Evolutionary conservation across 352 stramenopile species (phyloP).

Genomic region (Pythium phragmitis): DNA sequence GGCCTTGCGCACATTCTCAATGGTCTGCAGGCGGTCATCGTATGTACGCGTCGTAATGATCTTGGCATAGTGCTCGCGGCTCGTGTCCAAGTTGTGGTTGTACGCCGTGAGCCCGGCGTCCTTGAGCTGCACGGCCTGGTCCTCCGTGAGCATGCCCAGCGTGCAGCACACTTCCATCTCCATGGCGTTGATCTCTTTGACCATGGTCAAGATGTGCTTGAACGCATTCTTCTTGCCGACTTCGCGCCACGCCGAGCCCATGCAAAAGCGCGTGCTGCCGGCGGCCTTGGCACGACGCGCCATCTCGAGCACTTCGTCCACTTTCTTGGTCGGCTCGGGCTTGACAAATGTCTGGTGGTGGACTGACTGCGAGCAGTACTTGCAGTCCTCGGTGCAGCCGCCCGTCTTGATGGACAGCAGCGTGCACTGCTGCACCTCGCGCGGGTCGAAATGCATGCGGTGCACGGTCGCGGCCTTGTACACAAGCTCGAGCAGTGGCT

Average conservation of each 20-base stretch:
- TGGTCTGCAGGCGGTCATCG: conserved; percentile 95
- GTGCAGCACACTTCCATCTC: conserved; percentile 96
- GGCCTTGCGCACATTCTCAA: conserved; percentile 96
- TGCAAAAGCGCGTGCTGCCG: conserved; percentile 97
- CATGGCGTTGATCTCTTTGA: conserved; percentile 90
- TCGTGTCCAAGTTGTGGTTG: conserved; percentile 99
- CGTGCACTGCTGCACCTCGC: conserved; percentile 97
- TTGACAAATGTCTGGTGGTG: conserved; percentile 99
- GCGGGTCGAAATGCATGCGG: conserved; percentile 97
- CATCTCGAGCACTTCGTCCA: conserved; percentile 96
- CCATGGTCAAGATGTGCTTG: conserved; percentile 97
- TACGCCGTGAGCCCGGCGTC: conserved; percentile 97
- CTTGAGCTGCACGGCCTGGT: conserved; percentile 96
- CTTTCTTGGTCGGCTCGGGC: conserved; percentile 95
- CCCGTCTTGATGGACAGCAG: conserved; percentile 98
- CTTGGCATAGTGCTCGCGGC: conserved; percentile 97
- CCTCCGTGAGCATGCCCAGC: conserved; percentile 95
- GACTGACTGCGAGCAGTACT: conserved; percentile 96
- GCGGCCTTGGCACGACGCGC: conserved; percentile 94
- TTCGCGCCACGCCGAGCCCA: conserved; percentile 97
- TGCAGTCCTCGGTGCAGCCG: conserved; percentile 92
- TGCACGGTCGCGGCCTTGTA: conserved; percentile 96
- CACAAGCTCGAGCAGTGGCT: conserved; percentile 97
- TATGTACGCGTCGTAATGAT: conserved; percentile 96
- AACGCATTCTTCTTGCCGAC: conserved; percentile 99